Evolutionary conservation across 2,329 filamentous ascomycete genomes (phyloP).

Genomic region (Diplodia sapinea): DNA sequence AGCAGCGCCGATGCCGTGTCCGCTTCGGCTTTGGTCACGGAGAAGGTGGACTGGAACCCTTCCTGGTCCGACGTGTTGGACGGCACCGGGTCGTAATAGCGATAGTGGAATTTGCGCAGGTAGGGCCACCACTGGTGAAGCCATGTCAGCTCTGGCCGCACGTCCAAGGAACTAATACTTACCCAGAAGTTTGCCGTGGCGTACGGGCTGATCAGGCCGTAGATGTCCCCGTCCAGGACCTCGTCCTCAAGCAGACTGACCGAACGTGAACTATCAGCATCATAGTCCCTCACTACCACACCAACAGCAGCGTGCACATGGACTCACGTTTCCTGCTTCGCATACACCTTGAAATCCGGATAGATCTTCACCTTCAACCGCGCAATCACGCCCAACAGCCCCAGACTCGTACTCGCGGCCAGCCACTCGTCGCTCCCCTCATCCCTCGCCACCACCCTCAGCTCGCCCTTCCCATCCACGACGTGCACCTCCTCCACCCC

Average conservation of each 20-base stretch:
- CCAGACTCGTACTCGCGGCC: slow-evolving; percentile 59
- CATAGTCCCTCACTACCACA: too few relatives aligned
- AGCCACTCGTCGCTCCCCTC: slow-evolving; percentile 57
- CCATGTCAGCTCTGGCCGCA: background rate
- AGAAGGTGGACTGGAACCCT: slow-evolving; percentile 61
- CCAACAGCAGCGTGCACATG: background rate
- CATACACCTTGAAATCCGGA: slow-evolving; percentile 59
- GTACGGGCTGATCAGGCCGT: slow-evolving; percentile 58
- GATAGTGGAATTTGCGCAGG: slow-evolving; percentile 58
- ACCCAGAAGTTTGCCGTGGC: slow-evolving; percentile 59
- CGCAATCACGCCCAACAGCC: slow-evolving; percentile 56
- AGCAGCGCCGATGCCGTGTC: slow-evolving; percentile 51
- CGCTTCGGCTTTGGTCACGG: slow-evolving; percentile 54
- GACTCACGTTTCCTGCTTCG: slow-evolving; percentile 57
- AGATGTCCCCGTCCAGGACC: slow-evolving; percentile 58
- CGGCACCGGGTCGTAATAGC: slow-evolving; percentile 59
- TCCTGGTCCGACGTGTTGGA: slow-evolving; percentile 51
- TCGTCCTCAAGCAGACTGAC: slow-evolving; percentile 50
- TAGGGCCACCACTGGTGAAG: slow-evolving; percentile 55
- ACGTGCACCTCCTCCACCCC: slow-evolving; percentile 58
- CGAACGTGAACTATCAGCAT: background rate
- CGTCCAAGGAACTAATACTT: background rate
- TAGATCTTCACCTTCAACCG: slow-evolving; percentile 58
- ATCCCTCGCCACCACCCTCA: slow-evolving; percentile 52
- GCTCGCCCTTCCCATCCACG: slow-evolving; percentile 55